phyloP scores from a whole-genome alignment of 1,284 basidiomycete genomes.

The Neonothopanus nambi region DNA sequence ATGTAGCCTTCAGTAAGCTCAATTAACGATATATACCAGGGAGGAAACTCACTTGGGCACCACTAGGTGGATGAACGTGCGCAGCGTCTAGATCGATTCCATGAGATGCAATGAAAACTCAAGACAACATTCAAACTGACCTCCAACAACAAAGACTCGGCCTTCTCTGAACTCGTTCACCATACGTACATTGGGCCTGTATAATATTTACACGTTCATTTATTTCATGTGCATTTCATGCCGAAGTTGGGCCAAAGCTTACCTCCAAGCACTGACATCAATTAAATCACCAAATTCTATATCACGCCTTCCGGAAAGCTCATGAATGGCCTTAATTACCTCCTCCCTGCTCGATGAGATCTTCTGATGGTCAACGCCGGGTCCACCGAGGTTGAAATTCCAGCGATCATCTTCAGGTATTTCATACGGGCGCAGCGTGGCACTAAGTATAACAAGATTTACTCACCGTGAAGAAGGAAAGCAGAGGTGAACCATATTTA shows the following conservation, averaged over 20 bases:
- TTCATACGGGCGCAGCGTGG: slow-evolving; percentile 33
- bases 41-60: slow-evolving; percentile 25
- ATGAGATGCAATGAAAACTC: background rate
- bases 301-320: slow-evolving; percentile 31
- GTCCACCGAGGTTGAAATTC: slow-evolving; percentile 32
- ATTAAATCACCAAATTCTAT: slow-evolving; percentile 34
- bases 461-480: too few relatives aligned
- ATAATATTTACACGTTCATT: too few relatives aligned
- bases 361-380: slow-evolving; percentile 28
- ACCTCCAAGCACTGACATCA: slow-evolving; percentile 30
- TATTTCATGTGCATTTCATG: too few relatives aligned
- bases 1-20: background rate
- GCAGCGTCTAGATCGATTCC: slow-evolving; percentile 23
- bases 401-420: slow-evolving; percentile 30
- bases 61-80: slow-evolving; percentile 32
- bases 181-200: slow-evolving; percentile 15
- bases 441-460: too few relatives aligned
- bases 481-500: slow-evolving; percentile 24
- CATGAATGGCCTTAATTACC: slow-evolving; percentile 31
- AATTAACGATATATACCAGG: too few relatives aligned
- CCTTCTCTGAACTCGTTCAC: background rate
- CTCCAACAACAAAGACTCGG: background rate
- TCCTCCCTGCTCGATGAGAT: slow-evolving; percentile 29
- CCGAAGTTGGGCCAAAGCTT: slow-evolving; percentile 16
- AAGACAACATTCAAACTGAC: background rate